Conservation (phyloP, 345 rosid genomes). For the Camelina hispida region DNA sequence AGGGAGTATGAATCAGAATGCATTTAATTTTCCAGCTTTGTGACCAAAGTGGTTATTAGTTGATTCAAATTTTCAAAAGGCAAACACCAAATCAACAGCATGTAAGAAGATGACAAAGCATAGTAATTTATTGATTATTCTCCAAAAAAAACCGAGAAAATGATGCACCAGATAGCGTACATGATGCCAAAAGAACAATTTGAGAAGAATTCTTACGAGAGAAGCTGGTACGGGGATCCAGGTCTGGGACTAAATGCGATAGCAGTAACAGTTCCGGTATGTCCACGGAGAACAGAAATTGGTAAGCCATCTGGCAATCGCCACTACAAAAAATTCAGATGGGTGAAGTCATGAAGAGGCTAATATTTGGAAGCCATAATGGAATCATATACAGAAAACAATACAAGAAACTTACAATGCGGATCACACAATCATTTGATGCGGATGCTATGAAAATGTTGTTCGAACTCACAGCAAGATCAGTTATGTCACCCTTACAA, state of each 20-base stretch:
- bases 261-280: constrained; percentile 95
- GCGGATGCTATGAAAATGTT: constrained; percentile 91
- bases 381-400: constrained; percentile 16
- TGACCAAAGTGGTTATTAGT: constrained; percentile 4
- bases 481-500: constrained; percentile 96
- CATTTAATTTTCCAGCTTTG: constrained; percentile 26
- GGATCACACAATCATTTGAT: constrained; percentile 94
- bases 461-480: constrained; percentile 97
- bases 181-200: constrained; percentile 12
- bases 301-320: constrained; percentile 97
- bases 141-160: constrained; percentile 17
- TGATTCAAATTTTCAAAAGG: constrained; percentile 11
- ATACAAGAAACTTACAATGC: constrained; percentile 73
- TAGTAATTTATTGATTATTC: constrained; percentile 10
- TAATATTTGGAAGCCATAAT: constrained; percentile 26
- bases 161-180: constrained; percentile 15
- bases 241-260: constrained; percentile 98
- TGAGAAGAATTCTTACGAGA: constrained; percentile 75
- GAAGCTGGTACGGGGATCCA: constrained; percentile 85
- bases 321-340: constrained; percentile 71
- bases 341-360: constrained; percentile 34
- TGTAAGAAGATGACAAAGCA: constrained; percentile 14
- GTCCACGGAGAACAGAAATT: constrained; percentile 92
- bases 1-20: constrained; percentile 15
- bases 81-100: constrained; percentile 18